A percentile compares a stretch with the other conserved stretches of the same genome.
Conservation (phyloP, 2,329 filamentous ascomycete species). For the Penicillium vulpinum region DNA sequence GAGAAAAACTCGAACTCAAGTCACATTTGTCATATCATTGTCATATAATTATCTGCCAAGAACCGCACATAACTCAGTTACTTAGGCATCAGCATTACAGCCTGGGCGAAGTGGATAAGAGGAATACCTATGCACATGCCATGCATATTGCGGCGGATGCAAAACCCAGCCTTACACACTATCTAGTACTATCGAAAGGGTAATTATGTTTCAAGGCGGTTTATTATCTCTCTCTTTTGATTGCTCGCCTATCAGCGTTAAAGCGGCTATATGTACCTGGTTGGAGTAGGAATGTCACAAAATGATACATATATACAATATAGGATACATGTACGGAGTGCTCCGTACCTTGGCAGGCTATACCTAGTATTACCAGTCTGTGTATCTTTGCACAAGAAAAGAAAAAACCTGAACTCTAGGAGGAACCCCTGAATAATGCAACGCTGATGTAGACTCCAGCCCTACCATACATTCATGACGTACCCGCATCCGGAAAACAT, state of each 20-base stretch:
- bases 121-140: slow-evolving; percentile 8
- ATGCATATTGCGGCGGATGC: slow-evolving; percentile 1
- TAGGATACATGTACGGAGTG: no score
- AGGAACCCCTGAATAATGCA: slow-evolving; percentile 3
- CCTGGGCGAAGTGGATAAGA: slow-evolving; percentile 5
- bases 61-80: neutral
- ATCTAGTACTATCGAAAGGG: neutral
- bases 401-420: neutral
- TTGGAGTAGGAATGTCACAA: neutral
- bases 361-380: neutral
- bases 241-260: neutral
- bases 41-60: slow-evolving; percentile 1
- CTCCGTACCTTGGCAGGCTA: neutral
- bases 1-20: neutral
- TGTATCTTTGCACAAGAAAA: neutral
- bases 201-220: no score
- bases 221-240: neutral
- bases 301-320: neutral
- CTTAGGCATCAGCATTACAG: slow-evolving; percentile 20
- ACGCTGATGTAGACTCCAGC: slow-evolving; percentile 4
- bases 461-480: slow-evolving; percentile 16
- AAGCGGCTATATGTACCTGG: neutral
- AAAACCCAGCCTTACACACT: neutral
- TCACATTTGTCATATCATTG: neutral
- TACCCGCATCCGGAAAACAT: slow-evolving; percentile 18